Evolutionary conservation across 2,329 filamentous ascomycete species (phyloP), one percentile per base, ranked within the genome.

Genomic region (Cadophora luteo-olivacea): DNA sequence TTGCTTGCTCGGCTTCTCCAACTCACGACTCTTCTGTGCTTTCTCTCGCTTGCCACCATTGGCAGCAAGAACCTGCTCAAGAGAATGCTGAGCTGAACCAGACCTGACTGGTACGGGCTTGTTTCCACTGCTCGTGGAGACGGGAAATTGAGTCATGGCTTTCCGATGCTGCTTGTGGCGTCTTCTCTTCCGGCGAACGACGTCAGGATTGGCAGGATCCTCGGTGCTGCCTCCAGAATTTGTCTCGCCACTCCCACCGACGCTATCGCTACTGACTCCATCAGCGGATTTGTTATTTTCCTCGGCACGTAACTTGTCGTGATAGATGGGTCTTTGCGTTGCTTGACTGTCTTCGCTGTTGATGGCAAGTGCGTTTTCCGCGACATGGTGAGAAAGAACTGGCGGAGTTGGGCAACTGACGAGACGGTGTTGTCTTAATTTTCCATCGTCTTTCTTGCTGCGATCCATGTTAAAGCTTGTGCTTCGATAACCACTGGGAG

Each of bases 401-500:
- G 57, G 32, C 25, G 49, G 64, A 1, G 58, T 62, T 36, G 69
- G 69, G 36, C 64, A 68, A 36, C 63, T 66, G 32, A 33, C 52
- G 3, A 68, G 48, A 24, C 63, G 68, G 67, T 67, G 69, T 24
- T 69, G 63, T 49, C 64, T 63, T 29, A 24, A 24, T 14, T 45
- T 16, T 9, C 6, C n/a, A 7, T 29, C 4, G 16, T 55, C 14
- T 36, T 62, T 55, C 6, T 58, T 45, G 19, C 8, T 60, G 5
- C 32, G 45, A 25, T 61, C 61, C 4, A 51, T 19, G 12, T n/a
- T 57, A 25, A 36, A 48, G 48, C 66, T 64, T 24, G 66, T 36
- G 12, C 61, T 68, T 33, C 57, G 54, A 22, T 65, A 36, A 16
- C 45, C 29, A 19, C 24, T 58, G 2, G 52, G 51, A 32, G 62